Evolutionary conservation across 257 asterid species (phyloP).

Genomic region (Ilex aquifolium): DNA sequence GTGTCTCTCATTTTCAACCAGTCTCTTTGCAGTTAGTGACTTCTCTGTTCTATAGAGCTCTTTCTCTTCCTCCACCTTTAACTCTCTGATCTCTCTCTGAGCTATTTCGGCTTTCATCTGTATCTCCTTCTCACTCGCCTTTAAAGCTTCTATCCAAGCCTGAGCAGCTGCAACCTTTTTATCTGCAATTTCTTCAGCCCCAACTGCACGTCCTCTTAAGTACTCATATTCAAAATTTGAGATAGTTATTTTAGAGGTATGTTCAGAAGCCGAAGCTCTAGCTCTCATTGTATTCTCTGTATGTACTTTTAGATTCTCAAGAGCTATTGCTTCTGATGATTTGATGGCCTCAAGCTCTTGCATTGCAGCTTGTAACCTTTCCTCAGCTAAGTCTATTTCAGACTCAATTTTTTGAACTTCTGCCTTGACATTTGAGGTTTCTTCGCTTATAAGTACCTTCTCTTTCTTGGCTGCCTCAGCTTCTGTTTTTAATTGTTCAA

Average conservation of each 20-base stretch:
- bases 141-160: conserved; percentile 86
- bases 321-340: conserved; percentile 58
- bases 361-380: conserved; percentile 46
- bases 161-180: conserved; percentile 78
- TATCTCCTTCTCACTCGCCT: conserved; percentile 73
- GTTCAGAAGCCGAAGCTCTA: conserved; percentile 49
- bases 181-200: conserved; percentile 71
- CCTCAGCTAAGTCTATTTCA: conserved; percentile 53
- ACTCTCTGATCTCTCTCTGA: conserved; percentile 46
- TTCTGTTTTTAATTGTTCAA: conserved; percentile 52
- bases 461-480: conserved; percentile 49
- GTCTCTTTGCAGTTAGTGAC: conserved; percentile 22
- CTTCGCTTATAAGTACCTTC: conserved; percentile 31
- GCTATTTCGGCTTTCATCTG: conserved; percentile 44
- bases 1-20: conserved; percentile 34
- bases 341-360: conserved; percentile 55
- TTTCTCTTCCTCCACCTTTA: conserved; percentile 38
- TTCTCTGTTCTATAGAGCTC: conserved; percentile 30
- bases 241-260: conserved; percentile 48
- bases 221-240: conserved; percentile 78
- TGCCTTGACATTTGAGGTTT: conserved; percentile 34
- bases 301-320: conserved; percentile 48
- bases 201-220: conserved; percentile 60
- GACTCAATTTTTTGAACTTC: conserved; percentile 52
- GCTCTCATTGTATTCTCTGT: conserved; percentile 43